Percentiles rank a stretch among this genome's conserved stretches.
Conservation (phyloP, 352 stramenopile genomes). For the Phytophthora tentaculata region DNA sequence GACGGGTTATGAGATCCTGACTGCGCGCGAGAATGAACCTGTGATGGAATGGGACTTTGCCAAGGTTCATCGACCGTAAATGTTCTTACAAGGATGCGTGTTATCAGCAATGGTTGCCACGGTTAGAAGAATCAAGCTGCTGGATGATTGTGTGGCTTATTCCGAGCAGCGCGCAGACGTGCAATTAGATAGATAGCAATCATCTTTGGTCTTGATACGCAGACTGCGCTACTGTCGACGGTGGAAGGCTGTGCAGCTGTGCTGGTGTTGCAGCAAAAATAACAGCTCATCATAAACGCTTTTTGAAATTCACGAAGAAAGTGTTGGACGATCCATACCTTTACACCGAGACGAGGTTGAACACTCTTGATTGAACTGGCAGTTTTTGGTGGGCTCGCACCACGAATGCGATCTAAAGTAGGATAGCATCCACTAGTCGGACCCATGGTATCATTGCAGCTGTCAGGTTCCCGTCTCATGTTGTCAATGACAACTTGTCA, state of each 20-base stretch:
- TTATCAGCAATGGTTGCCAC: neutral
- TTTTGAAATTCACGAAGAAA: too few relatives aligned
- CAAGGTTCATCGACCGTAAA: conserved; percentile 76
- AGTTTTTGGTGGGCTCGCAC: too few relatives aligned
- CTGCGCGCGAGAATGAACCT: conserved; percentile 86
- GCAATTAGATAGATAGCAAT: conserved; percentile 19
- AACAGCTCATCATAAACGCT: neutral
- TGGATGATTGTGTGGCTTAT: conserved; percentile 10
- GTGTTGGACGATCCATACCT: too few relatives aligned
- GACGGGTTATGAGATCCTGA: conserved; percentile 97
- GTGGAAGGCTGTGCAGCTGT: too few relatives aligned
- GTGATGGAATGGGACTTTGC: conserved; percentile 88
- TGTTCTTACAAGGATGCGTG: conserved; percentile 1
- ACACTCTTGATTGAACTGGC: too few relatives aligned
- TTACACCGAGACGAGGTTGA: too few relatives aligned
- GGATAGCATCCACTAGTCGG: too few relatives aligned
- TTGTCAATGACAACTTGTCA: too few relatives aligned
- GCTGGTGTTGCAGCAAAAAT: too few relatives aligned
- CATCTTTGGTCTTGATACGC: conserved; percentile 5
- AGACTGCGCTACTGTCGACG: neutral
- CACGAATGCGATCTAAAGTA: neutral
- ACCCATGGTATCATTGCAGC: too few relatives aligned
- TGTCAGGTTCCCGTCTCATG: neutral
- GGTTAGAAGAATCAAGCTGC: conserved; percentile 2
- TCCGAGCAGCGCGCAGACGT: conserved; percentile 2